Evolutionary conservation across 2,329 filamentous ascomycete species (phyloP), one percentile per base, ranked within the genome.

Genomic region (Hirsutella minnesotensis): DNA sequence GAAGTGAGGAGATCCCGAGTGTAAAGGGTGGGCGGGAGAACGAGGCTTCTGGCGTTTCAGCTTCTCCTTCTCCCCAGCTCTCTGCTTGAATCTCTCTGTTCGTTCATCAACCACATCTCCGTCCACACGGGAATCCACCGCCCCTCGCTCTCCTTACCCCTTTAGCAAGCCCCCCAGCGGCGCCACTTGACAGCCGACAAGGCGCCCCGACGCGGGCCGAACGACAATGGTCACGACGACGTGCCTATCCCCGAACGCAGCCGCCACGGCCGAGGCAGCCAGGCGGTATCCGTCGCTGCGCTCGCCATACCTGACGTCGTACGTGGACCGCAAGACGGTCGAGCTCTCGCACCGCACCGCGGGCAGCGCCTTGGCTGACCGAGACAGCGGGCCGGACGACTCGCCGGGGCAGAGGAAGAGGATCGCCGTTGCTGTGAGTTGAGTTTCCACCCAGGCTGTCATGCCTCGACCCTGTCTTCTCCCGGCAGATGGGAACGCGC

Each of bases 371-470:
- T 47, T 50, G 46, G 41, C 35, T 16, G 49, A 51, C 10, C 42
- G 47, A 29, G 46, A 48, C 27, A 44, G 46, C 22, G 45, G 39
- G 30, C 40, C 41, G 21, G 57, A 64, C 1, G 66, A 72, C 10
- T 56, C 61, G 9, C 53, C 65, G 1, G 65, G 68, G 12, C 69
- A 73, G 46, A 63, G 74, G 39, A 78, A 78, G 62, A 66, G 75
- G 31, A 77, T 78, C 50, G 69, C 74, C 21, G 72, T 79, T 47
- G 75, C 75, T 45, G 75, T 79, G 64, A 63, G 74, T 4, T 13
- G 9, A 12, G 10, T 3, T 31, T 10, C n/a, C 9, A 15, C 9
- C n/a, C n/a, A 15, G 4, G 29, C n/a, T 15, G 4, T 31, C 29
- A 13, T n/a, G 33, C 15, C 16, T 8, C 33, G n/a, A 2, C 27